These are phyloP conservation scores for Ganoderma leucocontextum DNA, from an alignment of 1,284 basidiomycete genomes.

Conservation along the genomic window DNA sequence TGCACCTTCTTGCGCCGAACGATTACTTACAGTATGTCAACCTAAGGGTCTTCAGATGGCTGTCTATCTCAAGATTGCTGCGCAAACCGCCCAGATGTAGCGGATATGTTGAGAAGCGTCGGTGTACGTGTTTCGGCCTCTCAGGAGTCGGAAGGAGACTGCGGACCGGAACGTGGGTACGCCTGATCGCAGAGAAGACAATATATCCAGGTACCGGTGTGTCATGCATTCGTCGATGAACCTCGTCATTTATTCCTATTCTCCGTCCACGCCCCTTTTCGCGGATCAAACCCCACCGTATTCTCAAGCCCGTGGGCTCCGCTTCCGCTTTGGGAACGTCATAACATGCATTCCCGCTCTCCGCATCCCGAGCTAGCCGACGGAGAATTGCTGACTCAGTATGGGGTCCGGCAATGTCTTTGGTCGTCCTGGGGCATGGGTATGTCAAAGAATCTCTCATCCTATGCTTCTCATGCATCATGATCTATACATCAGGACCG, in stretches of 20 bases:
- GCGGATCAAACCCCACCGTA: neutral
- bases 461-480: neutral
- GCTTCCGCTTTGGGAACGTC: neutral
- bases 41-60: neutral
- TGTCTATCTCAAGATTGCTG: neutral
- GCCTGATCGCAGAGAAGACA: neutral
- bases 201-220: neutral
- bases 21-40: neutral
- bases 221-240: neutral
- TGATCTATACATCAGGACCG: neutral
- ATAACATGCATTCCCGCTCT: neutral
- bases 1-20: neutral
- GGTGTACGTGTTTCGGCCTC: neutral
- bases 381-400: neutral
- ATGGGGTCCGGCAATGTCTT: neutral
- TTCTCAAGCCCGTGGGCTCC: neutral
- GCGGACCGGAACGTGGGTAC: neutral
- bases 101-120: neutral
- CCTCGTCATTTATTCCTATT: neutral
- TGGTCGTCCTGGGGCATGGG: neutral
- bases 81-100: neutral
- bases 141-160: neutral
- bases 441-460: constrained; percentile 1
- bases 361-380: neutral
- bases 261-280: neutral